Evolutionary conservation across 2,329 filamentous ascomycete genomes (phyloP), one percentile per base, ranked within the genome.

Genomic region (Verticillium albo-atrum): DNA sequence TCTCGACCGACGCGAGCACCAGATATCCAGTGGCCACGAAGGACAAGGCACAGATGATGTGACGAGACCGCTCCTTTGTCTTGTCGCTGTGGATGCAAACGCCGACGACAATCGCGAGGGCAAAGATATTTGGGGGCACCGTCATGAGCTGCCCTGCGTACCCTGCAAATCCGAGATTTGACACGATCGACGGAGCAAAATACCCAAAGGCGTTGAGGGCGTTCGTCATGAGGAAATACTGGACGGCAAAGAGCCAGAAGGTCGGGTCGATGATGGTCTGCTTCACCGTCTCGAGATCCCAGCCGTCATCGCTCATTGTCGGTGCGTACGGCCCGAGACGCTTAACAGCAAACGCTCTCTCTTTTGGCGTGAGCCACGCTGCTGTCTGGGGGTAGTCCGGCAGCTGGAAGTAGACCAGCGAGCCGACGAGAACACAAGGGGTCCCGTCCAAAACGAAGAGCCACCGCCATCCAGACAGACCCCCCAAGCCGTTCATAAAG

Each of bases 41-140:
- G 1, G 51, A 52, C 28, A 69, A 55, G 0, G 61, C 68, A 2
- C 30, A 67, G 14, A 70, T 59, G n/a, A 70, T 60, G 37, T 70
- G 68, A 42, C 66, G 65, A 2, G 68, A 69, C 1, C 68, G 63
- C 57, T 70, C 68, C 54, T 63, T 66, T 3, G 68, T 70, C 58
- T 56, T 66, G 25, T 70, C 68, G 26, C 68, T 70, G 1, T 70
- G 67, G 12, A 70, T 58, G 56, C 68, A 70, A 17, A 65, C 60
- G 6, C 70, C 65, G 1, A 72, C 60, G 5, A 69, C 66, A 32
- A 72, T 62, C 20, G 72, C 65, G 1, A 74, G 65, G 3, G 70
- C 68, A 56, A 72, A 67, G 15, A 72, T 68, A 7, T 73, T 73
- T 0, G 71, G 71, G 1, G 71, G 71, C 1, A 74, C 70, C 1